Evolutionary conservation across 2,329 filamentous ascomycete species (phyloP).

Genomic region (Graphilbum fragrans): DNA sequence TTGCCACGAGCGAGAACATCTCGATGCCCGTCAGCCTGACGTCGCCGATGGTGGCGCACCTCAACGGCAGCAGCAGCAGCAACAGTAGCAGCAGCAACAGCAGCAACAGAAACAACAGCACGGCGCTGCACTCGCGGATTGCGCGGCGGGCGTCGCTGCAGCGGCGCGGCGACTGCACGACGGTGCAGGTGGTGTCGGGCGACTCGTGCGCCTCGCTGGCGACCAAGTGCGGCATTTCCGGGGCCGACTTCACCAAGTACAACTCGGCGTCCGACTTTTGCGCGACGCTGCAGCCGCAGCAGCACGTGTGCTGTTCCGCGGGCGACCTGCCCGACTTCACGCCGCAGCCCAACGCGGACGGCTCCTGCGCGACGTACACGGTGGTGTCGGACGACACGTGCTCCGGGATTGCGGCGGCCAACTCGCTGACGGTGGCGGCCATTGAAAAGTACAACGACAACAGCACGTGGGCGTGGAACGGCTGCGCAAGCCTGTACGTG

Average conservation of each 20-base stretch:
- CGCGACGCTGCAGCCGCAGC: conserved; percentile 17
- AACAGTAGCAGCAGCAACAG: too few species aligned
- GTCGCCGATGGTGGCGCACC: too few species aligned
- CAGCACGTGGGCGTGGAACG: conserved; percentile 23
- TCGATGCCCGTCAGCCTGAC: too few species aligned
- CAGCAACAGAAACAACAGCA: too few species aligned
- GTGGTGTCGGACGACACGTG: conserved; percentile 21
- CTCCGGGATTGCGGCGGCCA: conserved; percentile 13
- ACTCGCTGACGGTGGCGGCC: conserved; percentile 3
- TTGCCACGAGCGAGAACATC: too few species aligned
- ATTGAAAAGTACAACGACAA: conserved; percentile 19
- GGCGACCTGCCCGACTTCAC: conserved; percentile 20
- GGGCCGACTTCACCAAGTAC: conserved; percentile 13
- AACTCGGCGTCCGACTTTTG: conserved; percentile 17
- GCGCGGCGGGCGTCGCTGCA: too few species aligned
- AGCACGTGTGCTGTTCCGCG: conserved; percentile 24
- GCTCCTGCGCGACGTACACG: conserved; percentile 20
- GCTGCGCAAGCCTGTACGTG: conserved; percentile 16
- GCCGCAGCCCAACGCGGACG: conserved; percentile 22
- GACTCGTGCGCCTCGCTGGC: conserved; percentile 5
- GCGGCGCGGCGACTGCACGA: conserved; percentile 4
- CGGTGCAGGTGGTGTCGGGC: conserved; percentile 3
- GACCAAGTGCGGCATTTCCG: conserved; percentile 7
- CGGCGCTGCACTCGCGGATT: too few species aligned
- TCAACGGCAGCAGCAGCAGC: too few species aligned